Evolutionary conservation across 2,329 filamentous ascomycete genomes (phyloP).

Genomic region (Calonectria fujianensis): DNA sequence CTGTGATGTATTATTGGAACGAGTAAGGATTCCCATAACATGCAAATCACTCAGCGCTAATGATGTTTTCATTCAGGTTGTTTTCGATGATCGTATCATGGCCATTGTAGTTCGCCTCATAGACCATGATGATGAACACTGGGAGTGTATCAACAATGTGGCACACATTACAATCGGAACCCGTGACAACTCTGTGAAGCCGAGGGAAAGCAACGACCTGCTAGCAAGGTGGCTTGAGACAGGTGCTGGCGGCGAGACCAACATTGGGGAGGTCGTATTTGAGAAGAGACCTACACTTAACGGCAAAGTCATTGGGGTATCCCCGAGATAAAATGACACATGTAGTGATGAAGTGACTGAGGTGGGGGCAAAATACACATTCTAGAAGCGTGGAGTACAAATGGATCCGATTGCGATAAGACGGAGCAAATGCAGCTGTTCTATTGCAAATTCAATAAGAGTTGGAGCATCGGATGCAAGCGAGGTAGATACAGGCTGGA

Average conservation of each 20-base stretch:
- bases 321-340: constrained; percentile 64
- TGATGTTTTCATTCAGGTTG: constrained; percentile 68
- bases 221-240: constrained; percentile 83
- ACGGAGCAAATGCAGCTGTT: background rate
- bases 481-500: background rate
- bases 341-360: background rate
- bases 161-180: constrained; percentile 96
- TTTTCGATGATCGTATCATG: constrained; percentile 94
- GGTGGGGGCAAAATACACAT: background rate
- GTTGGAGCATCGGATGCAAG: background rate
- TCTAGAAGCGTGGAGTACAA: background rate
- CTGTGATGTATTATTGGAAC: constrained; percentile 78
- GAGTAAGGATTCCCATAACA: constrained; percentile 62
- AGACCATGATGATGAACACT: constrained; percentile 69
- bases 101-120: constrained; percentile 87
- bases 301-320: constrained; percentile 69
- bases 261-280: constrained; percentile 70
- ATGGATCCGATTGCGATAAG: too few species aligned
- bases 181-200: constrained; percentile 83
- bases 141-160: constrained; percentile 84
- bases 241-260: constrained; percentile 66
- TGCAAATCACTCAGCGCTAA: constrained; percentile 32
- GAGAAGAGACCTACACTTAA: constrained; percentile 68
- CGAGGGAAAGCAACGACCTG: constrained; percentile 94
- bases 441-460: background rate